Base-by-base conservation (phyloP, 2,329 filamentous ascomycete genomes). In the Aspergillus niger region DNA sequence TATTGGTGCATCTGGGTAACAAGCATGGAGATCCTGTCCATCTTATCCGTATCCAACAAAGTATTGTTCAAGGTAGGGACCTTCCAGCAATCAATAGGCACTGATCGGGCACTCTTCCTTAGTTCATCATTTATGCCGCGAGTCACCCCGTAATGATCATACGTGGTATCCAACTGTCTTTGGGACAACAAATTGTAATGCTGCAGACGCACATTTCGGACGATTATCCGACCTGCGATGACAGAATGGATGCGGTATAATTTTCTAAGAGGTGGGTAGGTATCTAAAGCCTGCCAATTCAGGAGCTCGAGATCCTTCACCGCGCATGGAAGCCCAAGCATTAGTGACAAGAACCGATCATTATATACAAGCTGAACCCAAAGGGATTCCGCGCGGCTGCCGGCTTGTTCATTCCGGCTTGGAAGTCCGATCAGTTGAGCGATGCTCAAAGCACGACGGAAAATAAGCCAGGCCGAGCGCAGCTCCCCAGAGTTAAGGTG, bases 271-370 rank as follows among this genome's bases (percentile, higher is more conserved):
- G 52, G 38, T 10, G 52, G 13, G n/a, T 43, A 43, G 2, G 24
- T 30, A 28, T 41, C 39, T 38, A 55, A 30, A 5, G 26, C 6
- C 15, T 30, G 22, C 6, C 26, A 8, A 26, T 13, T 20, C 10
- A 17, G 24, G n/a, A 44, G 28, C 5, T 26, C 28, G 22, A 28
- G n/a, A 13, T 55, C n/a, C 22, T 41, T 30, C 38, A 55, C 24
- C 3, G 24, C 22, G 11, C 43, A 17, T 6, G 38, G n/a, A 20
- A 55, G 52, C 4, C 52, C 52, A 2, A 43, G 52, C 15, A 55
- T 55, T 13, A 55, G 52, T n/a, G 52, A 55, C 24, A 55, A 13
- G n/a, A 55, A 55, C 4, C 55, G 55, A 39, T 57, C 59, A 11
- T 36, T 48, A 39, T 47, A 51, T 7, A 60, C n/a, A 8, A 57